Conservation (phyloP, 306 rosid genomes). For the Cicer chorassanicum region DNA sequence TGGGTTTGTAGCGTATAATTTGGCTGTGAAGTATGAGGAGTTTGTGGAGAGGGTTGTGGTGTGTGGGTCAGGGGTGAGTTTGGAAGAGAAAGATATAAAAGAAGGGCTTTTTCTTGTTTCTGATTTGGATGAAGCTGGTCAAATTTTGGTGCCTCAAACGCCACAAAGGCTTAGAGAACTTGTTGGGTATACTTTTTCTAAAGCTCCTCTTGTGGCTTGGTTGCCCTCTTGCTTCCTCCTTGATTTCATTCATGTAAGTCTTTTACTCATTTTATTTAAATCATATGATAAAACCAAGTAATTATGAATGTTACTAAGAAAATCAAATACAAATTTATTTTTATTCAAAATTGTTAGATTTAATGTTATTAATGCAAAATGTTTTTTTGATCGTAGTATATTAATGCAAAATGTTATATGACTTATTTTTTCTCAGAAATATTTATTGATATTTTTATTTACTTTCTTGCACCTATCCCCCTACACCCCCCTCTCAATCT, state of each 20-base stretch:
- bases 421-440: no score
- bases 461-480: no score
- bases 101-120: slow-evolving; percentile 63
- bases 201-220: slow-evolving; percentile 47
- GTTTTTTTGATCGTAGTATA: no score
- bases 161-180: slow-evolving; percentile 61
- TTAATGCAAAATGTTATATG: no score
- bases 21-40: slow-evolving; percentile 60
- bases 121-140: slow-evolving; percentile 71
- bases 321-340: no score
- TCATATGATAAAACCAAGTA: no score
- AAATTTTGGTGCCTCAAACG: slow-evolving; percentile 75
- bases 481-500: no score
- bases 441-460: no score
- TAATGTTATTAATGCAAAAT: no score
- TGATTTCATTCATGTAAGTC: slow-evolving; percentile 74
- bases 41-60: slow-evolving; percentile 81
- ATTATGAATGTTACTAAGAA: no score
- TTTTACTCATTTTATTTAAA: no score
- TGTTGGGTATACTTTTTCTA: slow-evolving; percentile 54
- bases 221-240: slow-evolving; percentile 72
- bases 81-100: slow-evolving; percentile 79
- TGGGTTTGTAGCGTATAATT: slow-evolving; percentile 74
- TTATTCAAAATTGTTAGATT: no score
- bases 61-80: slow-evolving; percentile 72